phyloP scores from a whole-genome alignment of 2,329 filamentous ascomycete species.

The Ampelomyces quisqualis region DNA sequence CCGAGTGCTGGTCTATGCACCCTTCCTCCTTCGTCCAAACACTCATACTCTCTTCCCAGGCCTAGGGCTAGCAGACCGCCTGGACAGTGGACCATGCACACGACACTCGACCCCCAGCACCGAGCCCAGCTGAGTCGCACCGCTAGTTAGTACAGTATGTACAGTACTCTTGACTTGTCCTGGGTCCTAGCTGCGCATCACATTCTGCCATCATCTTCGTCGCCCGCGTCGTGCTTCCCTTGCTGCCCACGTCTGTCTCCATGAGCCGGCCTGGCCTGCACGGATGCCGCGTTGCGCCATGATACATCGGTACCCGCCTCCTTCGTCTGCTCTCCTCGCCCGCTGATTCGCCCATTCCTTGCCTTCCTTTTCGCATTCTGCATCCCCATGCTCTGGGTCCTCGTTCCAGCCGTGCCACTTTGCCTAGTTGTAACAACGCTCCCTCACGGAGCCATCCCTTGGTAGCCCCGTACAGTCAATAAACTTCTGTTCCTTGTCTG shows the following conservation, averaged over 20 bases:
- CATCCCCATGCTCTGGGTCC: conserved; percentile 36
- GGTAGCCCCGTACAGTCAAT: conserved; percentile 36
- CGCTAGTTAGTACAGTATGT: too few relatives aligned
- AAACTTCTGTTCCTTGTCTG: conserved; percentile 38
- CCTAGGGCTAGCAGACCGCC: conserved; percentile 37
- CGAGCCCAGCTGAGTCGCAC: conserved; percentile 40
- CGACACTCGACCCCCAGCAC: conserved; percentile 29
- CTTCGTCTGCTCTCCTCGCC: conserved; percentile 25
- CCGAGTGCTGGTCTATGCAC: conserved; percentile 26
- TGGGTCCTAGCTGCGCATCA: conserved; percentile 32
- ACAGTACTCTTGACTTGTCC: conserved; percentile 18
- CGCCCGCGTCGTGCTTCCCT: conserved; percentile 26
- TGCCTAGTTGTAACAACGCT: conserved; percentile 40
- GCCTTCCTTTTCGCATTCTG: conserved; percentile 40
- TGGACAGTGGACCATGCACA: conserved; percentile 36
- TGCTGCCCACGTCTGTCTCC: conserved; percentile 22
- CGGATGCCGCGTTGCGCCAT: conserved; percentile 46
- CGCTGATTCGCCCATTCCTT: conserved; percentile 39
- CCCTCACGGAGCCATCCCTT: conserved; percentile 40
- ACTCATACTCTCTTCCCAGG: conserved; percentile 8
- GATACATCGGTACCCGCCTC: conserved; percentile 43
- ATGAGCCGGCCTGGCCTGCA: conserved; percentile 37
- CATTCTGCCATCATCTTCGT: conserved; percentile 33
- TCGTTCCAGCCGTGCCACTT: conserved; percentile 45
- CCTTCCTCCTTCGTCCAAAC: conserved; percentile 30